Conservation (phyloP, 441 rosid genomes). For the Manihot esculenta region DNA sequence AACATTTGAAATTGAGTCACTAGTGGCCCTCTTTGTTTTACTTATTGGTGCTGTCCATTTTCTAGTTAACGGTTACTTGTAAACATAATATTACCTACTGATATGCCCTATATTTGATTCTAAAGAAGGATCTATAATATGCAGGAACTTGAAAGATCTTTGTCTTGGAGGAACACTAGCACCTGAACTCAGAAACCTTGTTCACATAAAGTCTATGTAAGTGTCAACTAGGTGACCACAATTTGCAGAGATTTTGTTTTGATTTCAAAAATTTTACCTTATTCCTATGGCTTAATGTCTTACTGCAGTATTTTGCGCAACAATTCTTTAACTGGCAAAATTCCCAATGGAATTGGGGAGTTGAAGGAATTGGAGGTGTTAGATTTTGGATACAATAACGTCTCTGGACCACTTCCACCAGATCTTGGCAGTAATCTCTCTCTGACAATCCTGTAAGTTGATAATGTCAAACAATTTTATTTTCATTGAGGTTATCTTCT, state of each 20-base stretch:
- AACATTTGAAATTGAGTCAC: not conserved
- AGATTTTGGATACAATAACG: conserved; percentile 86
- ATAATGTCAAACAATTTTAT: not conserved
- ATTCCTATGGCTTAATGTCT: conserved; percentile 22
- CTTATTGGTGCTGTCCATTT: not conserved
- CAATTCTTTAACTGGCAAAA: conserved; percentile 68
- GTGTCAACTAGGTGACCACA: conserved; percentile 24
- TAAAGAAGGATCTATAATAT: conserved; percentile 10
- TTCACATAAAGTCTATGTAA: conserved; percentile 68
- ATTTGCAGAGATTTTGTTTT: conserved; percentile 13
- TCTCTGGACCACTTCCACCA: conserved; percentile 57
- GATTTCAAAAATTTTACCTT: conserved; percentile 11
- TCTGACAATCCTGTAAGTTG: conserved; percentile 51
- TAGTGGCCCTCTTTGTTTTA: not conserved
- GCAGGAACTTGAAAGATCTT: conserved; percentile 75
- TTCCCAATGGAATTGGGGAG: conserved; percentile 72
- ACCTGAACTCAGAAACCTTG: conserved; percentile 63
- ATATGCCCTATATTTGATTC: not conserved
- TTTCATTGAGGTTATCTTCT: conserved; percentile 17
- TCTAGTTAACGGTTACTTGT: not conserved
- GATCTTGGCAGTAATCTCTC: conserved; percentile 41
- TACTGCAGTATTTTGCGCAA: conserved; percentile 71
- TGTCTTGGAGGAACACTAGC: conserved; percentile 69
- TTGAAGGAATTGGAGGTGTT: conserved; percentile 71
- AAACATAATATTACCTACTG: not conserved